Conservation (phyloP, 768 basidiomycete species). For the Tulasnella sp. region DNA sequence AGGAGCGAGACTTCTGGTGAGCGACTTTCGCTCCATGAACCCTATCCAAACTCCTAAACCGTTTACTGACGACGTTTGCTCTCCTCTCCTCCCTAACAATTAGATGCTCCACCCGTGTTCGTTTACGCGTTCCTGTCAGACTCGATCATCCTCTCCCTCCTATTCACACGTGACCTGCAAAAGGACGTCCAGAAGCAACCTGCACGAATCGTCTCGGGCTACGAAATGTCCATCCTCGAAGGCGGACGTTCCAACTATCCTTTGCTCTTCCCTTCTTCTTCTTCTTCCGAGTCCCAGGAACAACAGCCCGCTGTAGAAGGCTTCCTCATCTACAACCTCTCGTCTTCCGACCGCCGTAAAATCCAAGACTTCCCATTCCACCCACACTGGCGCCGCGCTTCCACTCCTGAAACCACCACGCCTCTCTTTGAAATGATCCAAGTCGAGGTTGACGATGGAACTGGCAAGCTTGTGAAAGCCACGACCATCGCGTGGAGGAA, state of each 20-base stretch:
- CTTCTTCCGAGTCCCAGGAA: background rate
- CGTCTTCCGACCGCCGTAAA: background rate
- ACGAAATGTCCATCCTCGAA: background rate
- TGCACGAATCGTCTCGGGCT: background rate
- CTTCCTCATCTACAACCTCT: background rate
- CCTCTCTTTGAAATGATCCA: background rate
- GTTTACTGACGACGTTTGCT: background rate
- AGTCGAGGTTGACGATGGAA: background rate
- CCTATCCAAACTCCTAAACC: background rate
- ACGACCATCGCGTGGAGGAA: background rate
- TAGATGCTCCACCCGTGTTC: background rate
- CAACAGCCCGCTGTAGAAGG: background rate
- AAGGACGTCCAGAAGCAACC: background rate
- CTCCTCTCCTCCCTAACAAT: background rate
- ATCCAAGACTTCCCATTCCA: background rate
- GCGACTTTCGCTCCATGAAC: background rate
- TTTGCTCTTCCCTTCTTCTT: background rate
- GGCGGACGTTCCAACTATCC: background rate
- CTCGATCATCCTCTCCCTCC: conserved; percentile 1
- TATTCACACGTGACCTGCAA: conserved; percentile 3
- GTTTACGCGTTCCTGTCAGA: background rate
- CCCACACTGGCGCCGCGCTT: background rate
- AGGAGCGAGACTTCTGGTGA: background rate
- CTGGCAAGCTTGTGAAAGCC: background rate
- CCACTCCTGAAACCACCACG: background rate